Evolutionary conservation across 768 basidiomycete genomes (phyloP).

Genomic region (Daedalea quercina): DNA sequence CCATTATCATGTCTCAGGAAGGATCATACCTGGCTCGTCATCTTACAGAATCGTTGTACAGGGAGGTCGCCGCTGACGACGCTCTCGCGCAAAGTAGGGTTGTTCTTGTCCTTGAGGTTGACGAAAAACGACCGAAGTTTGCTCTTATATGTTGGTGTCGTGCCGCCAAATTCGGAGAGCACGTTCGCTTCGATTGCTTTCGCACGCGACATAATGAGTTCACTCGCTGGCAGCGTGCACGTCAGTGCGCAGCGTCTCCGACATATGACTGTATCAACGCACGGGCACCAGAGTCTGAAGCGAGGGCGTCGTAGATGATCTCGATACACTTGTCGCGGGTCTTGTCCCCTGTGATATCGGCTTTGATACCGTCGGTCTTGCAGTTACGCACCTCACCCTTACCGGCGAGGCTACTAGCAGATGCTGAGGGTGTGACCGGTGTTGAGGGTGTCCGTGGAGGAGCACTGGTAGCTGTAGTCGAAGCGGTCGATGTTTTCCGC

Average conservation of each 20-base stretch:
- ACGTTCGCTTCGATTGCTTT: constrained; percentile 68
- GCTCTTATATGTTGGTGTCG: constrained; percentile 46
- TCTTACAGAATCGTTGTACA: constrained; percentile 63
- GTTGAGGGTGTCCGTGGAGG: constrained; percentile 13
- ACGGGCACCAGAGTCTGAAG: constrained; percentile 84
- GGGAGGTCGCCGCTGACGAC: constrained; percentile 79
- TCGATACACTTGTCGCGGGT: constrained; percentile 85
- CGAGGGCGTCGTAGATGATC: constrained; percentile 88
- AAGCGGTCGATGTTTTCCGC: constrained; percentile 15
- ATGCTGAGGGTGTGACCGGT: constrained; percentile 19
- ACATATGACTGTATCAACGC: constrained; percentile 29
- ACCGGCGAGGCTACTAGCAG: constrained; percentile 16
- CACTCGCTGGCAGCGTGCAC: constrained; percentile 29
- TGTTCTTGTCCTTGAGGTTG: constrained; percentile 94
- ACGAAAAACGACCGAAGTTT: constrained; percentile 87
- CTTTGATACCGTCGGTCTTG: constrained; percentile 65
- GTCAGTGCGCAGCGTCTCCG: background rate
- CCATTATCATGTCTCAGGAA: background rate
- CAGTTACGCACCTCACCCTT: constrained; percentile 42
- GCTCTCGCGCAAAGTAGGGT: constrained; percentile 78
- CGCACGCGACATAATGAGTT: constrained; percentile 61
- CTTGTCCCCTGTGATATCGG: constrained; percentile 52
- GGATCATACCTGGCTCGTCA: constrained; percentile 68
- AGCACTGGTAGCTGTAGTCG: constrained; percentile 9
- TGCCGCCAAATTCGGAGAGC: constrained; percentile 36